Percentiles rank a stretch among this genome's conserved stretches.
Evolutionary conservation across 345 rosid genomes (phyloP).

Genomic region (Turnera subulata): DNA sequence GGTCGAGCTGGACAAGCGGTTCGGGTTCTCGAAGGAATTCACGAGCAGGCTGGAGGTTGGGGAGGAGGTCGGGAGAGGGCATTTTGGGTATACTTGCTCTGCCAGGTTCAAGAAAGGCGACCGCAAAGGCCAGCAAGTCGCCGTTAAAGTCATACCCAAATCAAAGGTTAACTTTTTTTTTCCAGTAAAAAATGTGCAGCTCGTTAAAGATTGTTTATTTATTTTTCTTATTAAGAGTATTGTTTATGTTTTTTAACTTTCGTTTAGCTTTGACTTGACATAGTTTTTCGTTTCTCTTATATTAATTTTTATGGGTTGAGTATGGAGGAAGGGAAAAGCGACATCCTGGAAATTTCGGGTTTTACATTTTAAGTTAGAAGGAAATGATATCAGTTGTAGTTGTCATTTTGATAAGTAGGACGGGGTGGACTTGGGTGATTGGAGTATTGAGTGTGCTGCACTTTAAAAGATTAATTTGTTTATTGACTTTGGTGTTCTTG

Average conservation of each 20-base stretch:
- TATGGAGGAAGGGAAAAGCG: too few species aligned
- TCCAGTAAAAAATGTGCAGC: too few species aligned
- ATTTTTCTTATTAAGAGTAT: neutral
- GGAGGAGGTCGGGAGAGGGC: slow-evolving; percentile 94
- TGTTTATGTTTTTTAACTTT: neutral
- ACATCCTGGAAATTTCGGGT: neutral
- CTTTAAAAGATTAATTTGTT: slow-evolving; percentile 17
- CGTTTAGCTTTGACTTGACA: neutral
- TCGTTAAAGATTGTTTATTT: too few species aligned
- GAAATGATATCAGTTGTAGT: slow-evolving; percentile 7
- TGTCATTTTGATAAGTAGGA: neutral
- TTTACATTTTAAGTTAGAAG: slow-evolving; percentile 20
- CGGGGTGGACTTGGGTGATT: neutral
- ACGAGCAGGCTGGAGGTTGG: slow-evolving; percentile 61
- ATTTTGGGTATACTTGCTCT: slow-evolving; percentile 94
- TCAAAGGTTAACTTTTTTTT: slow-evolving; percentile 48
- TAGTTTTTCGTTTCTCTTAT: too few species aligned
- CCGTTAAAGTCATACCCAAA: slow-evolving; percentile 92
- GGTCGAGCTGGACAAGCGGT: slow-evolving; percentile 75
- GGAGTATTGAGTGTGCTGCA: slow-evolving; percentile 12
- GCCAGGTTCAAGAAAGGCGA: slow-evolving; percentile 92
- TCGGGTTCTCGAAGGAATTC: slow-evolving; percentile 81
- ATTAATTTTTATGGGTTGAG: too few species aligned
- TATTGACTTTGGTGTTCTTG: slow-evolving; percentile 10
- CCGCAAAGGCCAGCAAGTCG: slow-evolving; percentile 76